phyloP scores from a whole-genome alignment of 2,329 filamentous ascomycete species.

The Fusarium sp. region DNA sequence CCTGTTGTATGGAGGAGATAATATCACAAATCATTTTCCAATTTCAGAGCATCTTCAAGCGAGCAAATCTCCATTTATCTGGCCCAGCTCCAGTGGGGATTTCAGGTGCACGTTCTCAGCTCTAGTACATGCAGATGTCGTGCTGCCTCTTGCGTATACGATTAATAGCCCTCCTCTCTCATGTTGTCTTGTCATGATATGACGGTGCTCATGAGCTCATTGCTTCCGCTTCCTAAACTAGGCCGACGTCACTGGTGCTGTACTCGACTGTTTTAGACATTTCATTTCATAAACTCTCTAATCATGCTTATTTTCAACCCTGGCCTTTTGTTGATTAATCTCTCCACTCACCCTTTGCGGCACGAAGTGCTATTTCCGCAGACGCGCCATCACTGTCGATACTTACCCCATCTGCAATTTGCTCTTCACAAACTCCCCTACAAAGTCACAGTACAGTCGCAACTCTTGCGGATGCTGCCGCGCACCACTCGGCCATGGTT shows the following conservation, averaged over 20 bases:
- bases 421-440: constrained; percentile 1
- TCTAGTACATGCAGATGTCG: not conserved
- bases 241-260: constrained; percentile 6
- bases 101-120: constrained; percentile 1
- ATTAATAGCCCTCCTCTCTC: not conserved
- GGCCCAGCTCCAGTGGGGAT: constrained; percentile 3
- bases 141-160: not conserved
- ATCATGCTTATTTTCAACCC: constrained; percentile 35
- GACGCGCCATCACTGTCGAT: constrained; percentile 39
- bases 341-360: constrained; percentile 21
- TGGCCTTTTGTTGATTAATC: constrained; percentile 1
- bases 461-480: constrained; percentile 28
- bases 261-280: not conserved
- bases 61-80: constrained; percentile 8
- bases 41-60: constrained; percentile 15
- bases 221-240: not conserved
- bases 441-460: constrained; percentile 6
- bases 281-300: constrained; percentile 2
- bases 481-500: constrained; percentile 3
- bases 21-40: constrained; percentile 32
- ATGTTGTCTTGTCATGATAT: constrained; percentile 12
- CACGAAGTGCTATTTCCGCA: constrained; percentile 13
- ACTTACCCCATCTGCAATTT: constrained; percentile 31
- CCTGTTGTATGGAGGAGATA: not conserved
- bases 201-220: not conserved